Evolutionary conservation across 805 yeast genomes (phyloP).

Genomic region (Starmerella etchellsii): DNA sequence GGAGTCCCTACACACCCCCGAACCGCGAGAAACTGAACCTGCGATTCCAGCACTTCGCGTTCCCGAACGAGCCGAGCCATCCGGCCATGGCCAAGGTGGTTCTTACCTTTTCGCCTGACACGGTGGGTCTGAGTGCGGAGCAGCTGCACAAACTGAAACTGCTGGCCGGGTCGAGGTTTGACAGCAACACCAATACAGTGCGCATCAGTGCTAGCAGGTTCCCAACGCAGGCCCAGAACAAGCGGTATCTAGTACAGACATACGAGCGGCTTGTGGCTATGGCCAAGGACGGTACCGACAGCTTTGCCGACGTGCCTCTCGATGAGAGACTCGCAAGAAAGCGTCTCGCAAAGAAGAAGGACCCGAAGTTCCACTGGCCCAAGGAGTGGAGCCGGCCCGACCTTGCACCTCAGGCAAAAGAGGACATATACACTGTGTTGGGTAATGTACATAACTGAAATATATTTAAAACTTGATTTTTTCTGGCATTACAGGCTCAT

Average conservation of each 20-base stretch:
- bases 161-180: slow-evolving; percentile 66
- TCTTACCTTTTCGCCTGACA: slow-evolving; percentile 37
- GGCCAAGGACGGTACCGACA: slow-evolving; percentile 48
- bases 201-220: slow-evolving; percentile 53
- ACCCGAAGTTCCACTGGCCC: slow-evolving; percentile 44
- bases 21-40: slow-evolving; percentile 27
- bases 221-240: slow-evolving; percentile 75
- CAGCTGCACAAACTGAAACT: slow-evolving; percentile 65
- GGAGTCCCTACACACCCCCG: slow-evolving; percentile 51
- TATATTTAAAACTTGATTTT: no score
- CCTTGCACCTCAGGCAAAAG: slow-evolving; percentile 45
- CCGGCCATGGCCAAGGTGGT: slow-evolving; percentile 62
- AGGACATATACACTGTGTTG: slow-evolving; percentile 16
- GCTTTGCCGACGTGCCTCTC: slow-evolving; percentile 67
- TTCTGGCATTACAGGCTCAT: not conserved
- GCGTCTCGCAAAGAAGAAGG: slow-evolving; percentile 29
- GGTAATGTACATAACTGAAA: slow-evolving; percentile 1
- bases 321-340: slow-evolving; percentile 53
- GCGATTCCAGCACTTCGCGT: slow-evolving; percentile 57
- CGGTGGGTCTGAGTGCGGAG: slow-evolving; percentile 33
- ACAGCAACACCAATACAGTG: slow-evolving; percentile 45
- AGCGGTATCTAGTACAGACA: slow-evolving; percentile 53
- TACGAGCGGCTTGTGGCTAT: slow-evolving; percentile 49
- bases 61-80: slow-evolving; percentile 51
- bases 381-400: slow-evolving; percentile 66